Evolutionary conservation across 208 protist genomes (phyloP), one percentile per base, ranked within the genome.

Genomic region (Leishmania lainsoni): DNA sequence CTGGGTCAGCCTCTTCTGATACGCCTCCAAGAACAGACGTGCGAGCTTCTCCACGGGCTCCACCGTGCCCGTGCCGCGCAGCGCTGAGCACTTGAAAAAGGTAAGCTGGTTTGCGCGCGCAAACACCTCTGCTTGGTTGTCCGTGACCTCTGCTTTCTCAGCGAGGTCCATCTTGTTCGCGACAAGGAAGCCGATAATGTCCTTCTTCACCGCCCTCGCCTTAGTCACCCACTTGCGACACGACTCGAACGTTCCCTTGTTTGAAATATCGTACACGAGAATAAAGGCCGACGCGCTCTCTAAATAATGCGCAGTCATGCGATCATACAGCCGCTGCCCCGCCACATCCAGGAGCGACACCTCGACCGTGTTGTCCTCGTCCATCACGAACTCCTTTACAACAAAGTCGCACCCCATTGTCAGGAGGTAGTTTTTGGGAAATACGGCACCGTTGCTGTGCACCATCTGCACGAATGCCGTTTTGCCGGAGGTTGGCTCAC

Each of bases 351-450:
- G 90, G 39, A 98, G 83, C 29, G 92, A 91, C 70, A 98, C 89
- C 81, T 98, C 96, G 12, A 98, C 95, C 9, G 86, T 93, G 78
- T 90, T 90, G 14, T 95, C 88, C n/a, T 97, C 89, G 71, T 95
- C 91, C 42, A 98, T 32, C 14, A 68, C 58, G 20, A 98, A 70
- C 77, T 98, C 94, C 86, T 97, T 98, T 32, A 97, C 91, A 32
- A 94, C 86, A 87, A 98, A 95, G 66, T 98, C 96, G 79, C 95
- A 96, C 8, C 96, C 96, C 86, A 93, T 91, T 6, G 96, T 98
- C 96, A 98, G 98, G n/a, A 97, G 49, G 81, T 98, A 98, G 76
- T 98, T 96, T 73, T 95, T 95, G 0, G 96, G 95, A 79, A 98
- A 98, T 0, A 87, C 87, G 12, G 90, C 82, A 51, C 96, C 94